Percentiles rank a stretch among this genome's conserved stretches.
Conservation (phyloP, 2,329 filamentous ascomycete species). For the Macrophomina phaseolina region DNA sequence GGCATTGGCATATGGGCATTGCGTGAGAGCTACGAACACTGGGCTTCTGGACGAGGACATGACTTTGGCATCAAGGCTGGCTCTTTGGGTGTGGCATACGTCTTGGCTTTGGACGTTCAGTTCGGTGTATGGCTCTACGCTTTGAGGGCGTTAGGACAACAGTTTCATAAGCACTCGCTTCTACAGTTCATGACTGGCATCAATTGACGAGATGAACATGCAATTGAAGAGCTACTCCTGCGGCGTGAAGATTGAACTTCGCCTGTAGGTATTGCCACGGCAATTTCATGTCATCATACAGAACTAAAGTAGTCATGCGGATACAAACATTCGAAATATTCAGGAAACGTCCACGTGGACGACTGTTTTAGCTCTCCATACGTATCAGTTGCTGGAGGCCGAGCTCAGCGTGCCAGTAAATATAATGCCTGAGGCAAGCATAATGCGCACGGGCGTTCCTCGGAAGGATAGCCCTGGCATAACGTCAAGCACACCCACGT, state of each 20-base stretch:
- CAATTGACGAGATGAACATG: not conserved
- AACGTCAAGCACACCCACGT: constrained; percentile 25
- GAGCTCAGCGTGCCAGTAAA: not conserved
- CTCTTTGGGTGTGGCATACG: constrained; percentile 5
- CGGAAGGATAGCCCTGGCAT: constrained; percentile 8
- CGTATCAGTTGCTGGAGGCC: not conserved
- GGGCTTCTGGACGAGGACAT: constrained; percentile 16
- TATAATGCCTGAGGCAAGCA: constrained; percentile 10
- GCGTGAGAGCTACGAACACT: constrained; percentile 16
- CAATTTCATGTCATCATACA: no score
- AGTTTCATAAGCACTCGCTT: not conserved
- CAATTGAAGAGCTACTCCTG: no score
- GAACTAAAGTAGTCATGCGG: no score
- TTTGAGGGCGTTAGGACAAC: not conserved
- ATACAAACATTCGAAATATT: no score
- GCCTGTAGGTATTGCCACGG: no score
- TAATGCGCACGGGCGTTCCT: not conserved
- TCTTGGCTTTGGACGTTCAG: constrained; percentile 18
- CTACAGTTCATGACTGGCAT: not conserved
- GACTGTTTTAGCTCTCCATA: no score
- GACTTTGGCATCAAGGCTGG: constrained; percentile 22
- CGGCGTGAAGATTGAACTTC: no score
- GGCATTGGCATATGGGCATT: constrained; percentile 16
- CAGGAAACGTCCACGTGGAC: no score
- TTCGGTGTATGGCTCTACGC: not conserved